Percentiles rank a stretch among this genome's conserved stretches.
These are phyloP conservation scores for Allomyces macrogynus DNA, from an alignment of 192 early-diverging fungal species.

Conservation along the genomic window DNA sequence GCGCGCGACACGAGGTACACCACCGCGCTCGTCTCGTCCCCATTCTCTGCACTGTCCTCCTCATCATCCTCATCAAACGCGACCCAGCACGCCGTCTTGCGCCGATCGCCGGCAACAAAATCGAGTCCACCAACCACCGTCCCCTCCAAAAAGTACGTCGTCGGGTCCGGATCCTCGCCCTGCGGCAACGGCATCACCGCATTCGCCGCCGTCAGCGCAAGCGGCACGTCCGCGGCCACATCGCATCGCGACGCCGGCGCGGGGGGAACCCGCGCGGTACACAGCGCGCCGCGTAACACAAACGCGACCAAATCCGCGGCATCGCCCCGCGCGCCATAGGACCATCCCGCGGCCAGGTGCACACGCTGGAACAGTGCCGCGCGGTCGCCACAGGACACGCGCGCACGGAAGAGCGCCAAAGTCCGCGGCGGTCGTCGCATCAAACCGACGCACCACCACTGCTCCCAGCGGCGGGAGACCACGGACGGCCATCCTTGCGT, in stretches of 20 bases:
- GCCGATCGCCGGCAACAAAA: neutral
- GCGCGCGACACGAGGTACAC: too few relatives aligned
- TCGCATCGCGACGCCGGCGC: neutral
- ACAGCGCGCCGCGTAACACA: neutral
- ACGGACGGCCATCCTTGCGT: constrained; percentile 5
- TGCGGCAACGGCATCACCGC: neutral
- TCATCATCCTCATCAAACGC: neutral
- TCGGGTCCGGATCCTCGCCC: neutral
- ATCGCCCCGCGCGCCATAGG: constrained; percentile 47
- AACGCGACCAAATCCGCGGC: constrained; percentile 10
- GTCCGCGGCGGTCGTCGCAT: constrained; percentile 15
- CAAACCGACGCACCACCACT: too few relatives aligned
- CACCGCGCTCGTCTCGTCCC: too few relatives aligned
- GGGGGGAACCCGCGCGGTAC: neutral
- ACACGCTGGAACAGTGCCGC: constrained; percentile 40
- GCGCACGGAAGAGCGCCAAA: constrained; percentile 28
- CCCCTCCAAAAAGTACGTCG: neutral
- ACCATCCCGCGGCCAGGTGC: constrained; percentile 26
- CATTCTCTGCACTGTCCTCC: too few relatives aligned
- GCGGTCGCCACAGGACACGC: constrained; percentile 37
- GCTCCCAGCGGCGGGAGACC: constrained; percentile 4
- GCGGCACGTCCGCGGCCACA: neutral
- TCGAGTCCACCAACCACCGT: neutral
- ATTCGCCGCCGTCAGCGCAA: neutral
- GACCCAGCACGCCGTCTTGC: neutral